Evolutionary conservation across 208 protist species (phyloP).

Genomic region (Leishmania amazonensis): DNA sequence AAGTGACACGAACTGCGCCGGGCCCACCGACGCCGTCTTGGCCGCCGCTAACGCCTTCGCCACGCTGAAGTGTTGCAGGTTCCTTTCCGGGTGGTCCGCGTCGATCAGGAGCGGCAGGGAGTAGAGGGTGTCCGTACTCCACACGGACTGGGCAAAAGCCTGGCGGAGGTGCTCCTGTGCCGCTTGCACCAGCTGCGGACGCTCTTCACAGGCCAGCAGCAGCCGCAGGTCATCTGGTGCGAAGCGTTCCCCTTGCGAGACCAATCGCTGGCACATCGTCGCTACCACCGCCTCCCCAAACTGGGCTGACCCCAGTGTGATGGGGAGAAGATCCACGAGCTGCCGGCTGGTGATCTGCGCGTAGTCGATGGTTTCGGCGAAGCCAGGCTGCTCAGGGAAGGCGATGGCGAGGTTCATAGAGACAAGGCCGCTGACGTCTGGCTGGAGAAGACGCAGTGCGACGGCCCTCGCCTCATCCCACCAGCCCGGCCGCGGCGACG

Average conservation of each 20-base stretch:
- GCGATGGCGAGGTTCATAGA: slow-evolving; percentile 65
- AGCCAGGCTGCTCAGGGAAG: slow-evolving; percentile 64
- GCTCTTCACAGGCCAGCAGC: slow-evolving; percentile 40
- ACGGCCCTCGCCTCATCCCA: slow-evolving; percentile 75
- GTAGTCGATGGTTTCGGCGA: slow-evolving; percentile 59
- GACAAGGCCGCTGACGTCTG: slow-evolving; percentile 41
- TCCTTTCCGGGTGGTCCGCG: slow-evolving; percentile 22
- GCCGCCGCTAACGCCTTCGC: slow-evolving; percentile 68
- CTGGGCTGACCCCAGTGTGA: slow-evolving; percentile 34
- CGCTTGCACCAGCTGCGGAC: slow-evolving; percentile 44
- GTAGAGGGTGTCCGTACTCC: slow-evolving; percentile 74
- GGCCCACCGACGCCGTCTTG: slow-evolving; percentile 54
- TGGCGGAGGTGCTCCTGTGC: slow-evolving; percentile 51
- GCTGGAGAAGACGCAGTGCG: slow-evolving; percentile 47
- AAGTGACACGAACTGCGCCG: slow-evolving; percentile 76
- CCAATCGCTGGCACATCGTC: slow-evolving; percentile 52
- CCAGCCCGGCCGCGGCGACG: slow-evolving; percentile 49
- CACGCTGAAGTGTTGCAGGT: slow-evolving; percentile 17
- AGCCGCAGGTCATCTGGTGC: slow-evolving; percentile 68
- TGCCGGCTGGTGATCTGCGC: slow-evolving; percentile 56
- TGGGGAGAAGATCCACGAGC: slow-evolving; percentile 69
- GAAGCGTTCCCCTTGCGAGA: slow-evolving; percentile 45
- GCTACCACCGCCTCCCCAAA: slow-evolving; percentile 45
- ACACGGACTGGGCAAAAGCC: slow-evolving; percentile 64
- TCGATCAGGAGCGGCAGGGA: slow-evolving; percentile 57